A percentile compares a stretch with the other conserved stretches of the same genome.
Conservation (phyloP, 2,329 filamentous ascomycete species). For the Paracoccidioides lutzii region DNA sequence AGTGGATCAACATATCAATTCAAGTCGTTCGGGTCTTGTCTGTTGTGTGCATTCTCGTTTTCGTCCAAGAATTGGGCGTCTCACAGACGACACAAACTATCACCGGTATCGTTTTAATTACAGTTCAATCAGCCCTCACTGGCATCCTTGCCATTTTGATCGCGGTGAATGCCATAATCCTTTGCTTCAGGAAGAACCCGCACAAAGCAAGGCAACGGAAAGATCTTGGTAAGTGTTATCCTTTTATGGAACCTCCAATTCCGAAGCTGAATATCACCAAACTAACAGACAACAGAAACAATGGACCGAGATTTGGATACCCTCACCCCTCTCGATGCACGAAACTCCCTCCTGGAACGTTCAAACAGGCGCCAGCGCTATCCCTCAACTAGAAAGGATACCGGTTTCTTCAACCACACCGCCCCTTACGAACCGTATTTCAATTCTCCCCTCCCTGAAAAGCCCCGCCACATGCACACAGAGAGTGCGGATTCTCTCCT, state of each 20-base stretch:
- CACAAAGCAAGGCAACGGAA: constrained; percentile 72
- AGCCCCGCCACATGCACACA: constrained; percentile 15
- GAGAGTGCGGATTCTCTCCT: constrained; percentile 26
- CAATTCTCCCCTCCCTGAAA: constrained; percentile 15
- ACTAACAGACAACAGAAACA: constrained; percentile 48
- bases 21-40: constrained; percentile 81
- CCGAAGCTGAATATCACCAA: constrained; percentile 4
- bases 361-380: constrained; percentile 31
- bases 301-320: constrained; percentile 62
- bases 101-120: constrained; percentile 83
- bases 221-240: constrained; percentile 61
- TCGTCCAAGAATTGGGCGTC: constrained; percentile 85
- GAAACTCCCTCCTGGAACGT: constrained; percentile 71
- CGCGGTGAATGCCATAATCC: constrained; percentile 72
- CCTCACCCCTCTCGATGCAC: constrained; percentile 74
- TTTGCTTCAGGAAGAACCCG: constrained; percentile 75
- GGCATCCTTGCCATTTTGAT: constrained; percentile 77
- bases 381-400: constrained; percentile 11
- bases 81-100: constrained; percentile 87
- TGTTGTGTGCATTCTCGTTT: constrained; percentile 77
- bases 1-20: constrained; percentile 87
- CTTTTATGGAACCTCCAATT: background rate
- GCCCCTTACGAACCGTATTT: constrained; percentile 30
- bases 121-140: constrained; percentile 75
- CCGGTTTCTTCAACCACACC: constrained; percentile 30